Percentiles rank a stretch among this genome's conserved stretches.
Conservation (phyloP, 2,329 filamentous ascomycete species). For the Beauveria varroae region DNA sequence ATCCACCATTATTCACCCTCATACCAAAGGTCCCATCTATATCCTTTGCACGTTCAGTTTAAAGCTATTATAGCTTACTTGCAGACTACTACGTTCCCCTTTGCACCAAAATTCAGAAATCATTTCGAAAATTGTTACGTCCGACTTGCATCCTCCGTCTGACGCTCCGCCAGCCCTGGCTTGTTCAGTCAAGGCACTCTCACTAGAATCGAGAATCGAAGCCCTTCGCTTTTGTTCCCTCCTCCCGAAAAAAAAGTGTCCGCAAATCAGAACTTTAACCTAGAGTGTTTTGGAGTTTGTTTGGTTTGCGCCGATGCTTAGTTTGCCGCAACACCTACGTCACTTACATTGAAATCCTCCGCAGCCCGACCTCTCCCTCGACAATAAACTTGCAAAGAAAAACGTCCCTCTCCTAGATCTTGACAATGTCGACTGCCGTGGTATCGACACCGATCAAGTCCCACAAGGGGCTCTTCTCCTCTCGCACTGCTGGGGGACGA, state of each 20-base stretch:
- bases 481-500: conserved; percentile 87
- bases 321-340: conserved; percentile 29
- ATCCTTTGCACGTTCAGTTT: conserved; percentile 13
- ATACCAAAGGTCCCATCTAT: conserved; percentile 13
- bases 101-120: conserved; percentile 19
- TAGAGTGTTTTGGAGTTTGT: conserved; percentile 53
- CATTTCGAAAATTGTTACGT: conserved; percentile 24
- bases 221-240: conserved; percentile 24
- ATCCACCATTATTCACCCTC: conserved; percentile 18
- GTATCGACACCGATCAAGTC: conserved; percentile 92
- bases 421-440: conserved; percentile 68
- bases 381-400: not conserved
- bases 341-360: conserved; percentile 12
- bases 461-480: conserved; percentile 85
- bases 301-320: conserved; percentile 33
- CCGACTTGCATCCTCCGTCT: not conserved
- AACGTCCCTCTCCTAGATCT: not conserved
- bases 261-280: conserved; percentile 48
- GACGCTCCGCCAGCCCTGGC: conserved; percentile 16
- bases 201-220: conserved; percentile 44
- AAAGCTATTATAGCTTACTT: conserved; percentile 18
- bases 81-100: conserved; percentile 18
- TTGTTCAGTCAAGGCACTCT: conserved; percentile 33
- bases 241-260: conserved; percentile 29
- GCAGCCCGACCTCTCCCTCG: not conserved